These are phyloP conservation scores for Orobanche coerulescens DNA, from an alignment of 257 asterid species.

Conservation along the genomic window DNA sequence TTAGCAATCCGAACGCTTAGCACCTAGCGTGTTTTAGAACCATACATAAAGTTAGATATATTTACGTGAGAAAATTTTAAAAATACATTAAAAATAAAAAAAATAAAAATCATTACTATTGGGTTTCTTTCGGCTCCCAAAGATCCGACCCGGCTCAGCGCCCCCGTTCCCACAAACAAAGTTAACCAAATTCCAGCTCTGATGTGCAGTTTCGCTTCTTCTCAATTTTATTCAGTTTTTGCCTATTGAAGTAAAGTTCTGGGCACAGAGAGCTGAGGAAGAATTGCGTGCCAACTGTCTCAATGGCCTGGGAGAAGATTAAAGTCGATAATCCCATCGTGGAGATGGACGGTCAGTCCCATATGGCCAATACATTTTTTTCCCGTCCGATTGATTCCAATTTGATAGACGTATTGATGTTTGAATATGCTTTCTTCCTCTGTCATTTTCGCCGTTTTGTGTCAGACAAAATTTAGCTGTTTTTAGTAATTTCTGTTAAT, in stretches of 20 bases:
- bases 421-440: not conserved
- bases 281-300: conserved; percentile 2
- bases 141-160: no score
- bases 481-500: no score
- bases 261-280: conserved; percentile 1
- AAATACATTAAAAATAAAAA: no score
- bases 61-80: no score
- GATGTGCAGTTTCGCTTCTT: no score
- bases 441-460: not conserved
- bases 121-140: no score
- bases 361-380: not conserved
- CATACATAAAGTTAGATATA: no score
- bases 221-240: not conserved
- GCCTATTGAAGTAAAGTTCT: not conserved
- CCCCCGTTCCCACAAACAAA: no score
- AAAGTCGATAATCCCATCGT: conserved; percentile 50
- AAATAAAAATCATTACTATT: no score
- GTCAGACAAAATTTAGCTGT: not conserved
- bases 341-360: conserved; percentile 55
- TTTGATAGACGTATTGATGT: not conserved
- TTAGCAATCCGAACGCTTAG: no score
- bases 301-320: conserved; percentile 48
- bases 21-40: no score
- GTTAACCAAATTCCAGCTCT: no score
- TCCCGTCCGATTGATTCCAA: not conserved